These are phyloP conservation scores for Garcia nutans DNA, from an alignment of 345 rosid genomes.

Conservation along the genomic window DNA sequence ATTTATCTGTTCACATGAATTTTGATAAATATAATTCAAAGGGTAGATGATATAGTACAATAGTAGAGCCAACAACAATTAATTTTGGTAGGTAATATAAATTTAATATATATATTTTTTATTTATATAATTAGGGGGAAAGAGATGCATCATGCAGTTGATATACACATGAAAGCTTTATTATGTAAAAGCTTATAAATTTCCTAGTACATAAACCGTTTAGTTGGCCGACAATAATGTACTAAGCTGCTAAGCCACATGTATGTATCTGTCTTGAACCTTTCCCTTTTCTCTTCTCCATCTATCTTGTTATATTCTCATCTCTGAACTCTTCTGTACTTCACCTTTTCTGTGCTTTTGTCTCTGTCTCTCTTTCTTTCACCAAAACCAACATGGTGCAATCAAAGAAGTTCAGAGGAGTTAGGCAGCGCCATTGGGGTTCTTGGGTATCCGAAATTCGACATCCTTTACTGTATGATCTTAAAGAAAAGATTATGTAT, in stretches of 20 bases:
- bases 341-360: neutral
- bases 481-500: too few relatives aligned
- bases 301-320: neutral
- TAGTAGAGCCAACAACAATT: neutral
- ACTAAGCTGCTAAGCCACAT: neutral
- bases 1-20: neutral
- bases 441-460: conserved; percentile 36
- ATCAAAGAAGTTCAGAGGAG: conserved; percentile 35
- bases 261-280: neutral
- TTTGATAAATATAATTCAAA: neutral
- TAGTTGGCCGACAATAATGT: conserved; percentile 15
- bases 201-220: neutral
- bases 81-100: neutral
- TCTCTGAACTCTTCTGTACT: neutral
- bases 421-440: conserved; percentile 36
- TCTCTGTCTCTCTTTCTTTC: neutral
- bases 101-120: too few relatives aligned
- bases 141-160: neutral
- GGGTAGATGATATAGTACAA: neutral
- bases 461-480: conserved; percentile 29
- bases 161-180: neutral
- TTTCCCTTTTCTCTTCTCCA: neutral
- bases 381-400: conserved; percentile 20
- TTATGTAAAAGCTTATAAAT: neutral
- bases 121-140: neutral